A percentile compares a stretch with the other conserved stretches of the same genome.
Conservation (phyloP, 768 basidiomycete genomes). For the Termitomyces titanicus region DNA sequence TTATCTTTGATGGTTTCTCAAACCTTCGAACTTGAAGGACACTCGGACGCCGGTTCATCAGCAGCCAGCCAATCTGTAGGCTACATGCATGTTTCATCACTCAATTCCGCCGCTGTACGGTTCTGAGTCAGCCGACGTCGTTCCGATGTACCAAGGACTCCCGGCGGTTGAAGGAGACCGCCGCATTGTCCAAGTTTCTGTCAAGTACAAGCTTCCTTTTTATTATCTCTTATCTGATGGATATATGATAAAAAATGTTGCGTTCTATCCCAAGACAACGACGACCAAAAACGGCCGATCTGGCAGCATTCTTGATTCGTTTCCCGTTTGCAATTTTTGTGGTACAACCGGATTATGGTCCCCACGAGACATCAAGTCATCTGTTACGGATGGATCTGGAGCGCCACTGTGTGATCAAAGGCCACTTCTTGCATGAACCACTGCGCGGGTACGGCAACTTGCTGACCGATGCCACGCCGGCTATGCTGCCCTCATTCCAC, state of each 20-base stretch:
- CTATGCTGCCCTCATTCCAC: too few relatives aligned
- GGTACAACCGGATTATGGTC: neutral
- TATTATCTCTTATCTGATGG: neutral
- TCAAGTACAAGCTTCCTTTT: neutral
- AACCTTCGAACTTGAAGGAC: too few relatives aligned
- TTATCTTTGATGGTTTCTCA: too few relatives aligned
- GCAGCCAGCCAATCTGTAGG: neutral
- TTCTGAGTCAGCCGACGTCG: neutral
- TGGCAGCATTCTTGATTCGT: neutral
- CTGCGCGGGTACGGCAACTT: neutral
- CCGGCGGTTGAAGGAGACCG: neutral
- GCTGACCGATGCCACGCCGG: neutral
- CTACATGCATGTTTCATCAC: neutral
- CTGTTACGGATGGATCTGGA: neutral
- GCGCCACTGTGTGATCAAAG: neutral
- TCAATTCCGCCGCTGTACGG: neutral
- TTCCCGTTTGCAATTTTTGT: neutral
- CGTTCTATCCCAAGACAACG: too few relatives aligned
- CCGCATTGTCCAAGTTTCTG: neutral
- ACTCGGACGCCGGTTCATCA: too few relatives aligned
- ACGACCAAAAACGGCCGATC: too few relatives aligned
- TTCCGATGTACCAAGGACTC: neutral
- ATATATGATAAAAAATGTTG: neutral
- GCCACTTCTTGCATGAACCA: neutral
- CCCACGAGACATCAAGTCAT: too few relatives aligned